A percentile compares a stretch with the other conserved stretches of the same genome.
Conservation (phyloP, 805 yeast genomes). For the Sugiyamaella americana region DNA sequence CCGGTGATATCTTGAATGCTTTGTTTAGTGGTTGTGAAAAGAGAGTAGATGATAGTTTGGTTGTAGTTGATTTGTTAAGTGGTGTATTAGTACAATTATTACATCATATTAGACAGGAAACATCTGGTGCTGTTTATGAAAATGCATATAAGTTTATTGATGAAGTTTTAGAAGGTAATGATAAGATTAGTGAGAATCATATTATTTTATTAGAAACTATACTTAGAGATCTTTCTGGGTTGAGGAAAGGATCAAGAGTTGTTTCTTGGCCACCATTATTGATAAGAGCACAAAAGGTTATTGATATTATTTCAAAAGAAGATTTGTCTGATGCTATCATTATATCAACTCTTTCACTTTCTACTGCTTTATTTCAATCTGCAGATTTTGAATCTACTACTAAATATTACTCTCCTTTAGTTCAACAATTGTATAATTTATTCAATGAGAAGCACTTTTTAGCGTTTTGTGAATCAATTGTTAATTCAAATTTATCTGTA, state of each 20-base stretch:
- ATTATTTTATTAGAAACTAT: background rate
- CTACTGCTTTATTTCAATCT: constrained; percentile 12
- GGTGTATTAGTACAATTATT: constrained; percentile 26
- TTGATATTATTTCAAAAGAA: background rate
- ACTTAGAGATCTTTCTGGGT: constrained; percentile 29
- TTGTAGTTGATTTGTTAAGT: constrained; percentile 11
- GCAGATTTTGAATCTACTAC: constrained; percentile 21
- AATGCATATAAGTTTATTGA: constrained; percentile 13
- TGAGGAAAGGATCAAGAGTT: constrained; percentile 36
- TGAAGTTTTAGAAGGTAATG: background rate
- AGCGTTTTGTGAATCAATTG: constrained; percentile 15
- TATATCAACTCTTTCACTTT: constrained; percentile 5
- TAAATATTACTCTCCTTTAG: constrained; percentile 7
- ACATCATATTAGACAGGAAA: constrained; percentile 30
- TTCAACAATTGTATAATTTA: background rate
- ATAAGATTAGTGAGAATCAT: background rate
- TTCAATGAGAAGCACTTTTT: constrained; percentile 16
- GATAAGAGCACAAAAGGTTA: constrained; percentile 1
- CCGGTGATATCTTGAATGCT: constrained; percentile 41
- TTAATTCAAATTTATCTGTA: constrained; percentile 11
- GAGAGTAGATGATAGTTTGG: constrained; percentile 7
- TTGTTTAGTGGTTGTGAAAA: constrained; percentile 11
- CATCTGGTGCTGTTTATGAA: constrained; percentile 18
- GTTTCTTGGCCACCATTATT: constrained; percentile 28
- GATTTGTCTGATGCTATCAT: background rate